Evolutionary conservation across 1,284 basidiomycete genomes (phyloP).

Genomic region (Marasmius tenuissimus): DNA sequence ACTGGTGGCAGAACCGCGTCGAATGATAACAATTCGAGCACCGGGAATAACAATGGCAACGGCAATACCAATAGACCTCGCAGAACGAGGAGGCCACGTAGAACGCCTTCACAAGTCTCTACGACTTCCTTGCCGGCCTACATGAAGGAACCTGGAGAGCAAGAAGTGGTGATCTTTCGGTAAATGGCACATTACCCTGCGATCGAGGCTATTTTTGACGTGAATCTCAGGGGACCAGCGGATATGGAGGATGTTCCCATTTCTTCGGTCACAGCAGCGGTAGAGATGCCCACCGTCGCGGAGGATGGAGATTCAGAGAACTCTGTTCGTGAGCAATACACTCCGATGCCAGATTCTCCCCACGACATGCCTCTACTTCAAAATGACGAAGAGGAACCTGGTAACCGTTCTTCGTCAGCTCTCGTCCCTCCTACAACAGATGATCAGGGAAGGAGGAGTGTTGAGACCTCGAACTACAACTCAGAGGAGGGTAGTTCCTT

Average conservation of each 20-base stretch:
- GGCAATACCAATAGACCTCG: slow-evolving; percentile 23
- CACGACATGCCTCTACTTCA: slow-evolving; percentile 34
- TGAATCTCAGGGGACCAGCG: slow-evolving; percentile 31
- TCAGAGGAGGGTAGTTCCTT: slow-evolving; percentile 21
- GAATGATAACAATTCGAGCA: slow-evolving; percentile 17
- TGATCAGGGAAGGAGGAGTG: slow-evolving; percentile 12
- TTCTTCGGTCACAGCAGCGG: slow-evolving; percentile 17
- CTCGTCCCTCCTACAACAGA: slow-evolving; percentile 16
- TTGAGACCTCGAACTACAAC: slow-evolving; percentile 17
- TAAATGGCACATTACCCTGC: slow-evolving; percentile 25
- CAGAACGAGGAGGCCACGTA: slow-evolving; percentile 48
- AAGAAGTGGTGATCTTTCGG: slow-evolving; percentile 75
- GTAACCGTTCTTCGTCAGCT: slow-evolving; percentile 14
- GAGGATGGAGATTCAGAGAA: slow-evolving; percentile 29
- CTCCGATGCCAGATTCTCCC: slow-evolving; percentile 31
- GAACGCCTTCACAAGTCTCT: slow-evolving; percentile 63
- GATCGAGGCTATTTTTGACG: neutral
- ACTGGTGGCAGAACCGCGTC: slow-evolving; percentile 35
- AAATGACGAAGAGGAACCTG: slow-evolving; percentile 24
- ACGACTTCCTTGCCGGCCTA: slow-evolving; percentile 72
- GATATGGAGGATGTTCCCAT: slow-evolving; percentile 43
- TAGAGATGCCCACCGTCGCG: slow-evolving; percentile 33
- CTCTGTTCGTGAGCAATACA: slow-evolving; percentile 26
- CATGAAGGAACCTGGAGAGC: slow-evolving; percentile 77
- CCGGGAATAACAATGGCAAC: slow-evolving; percentile 9